Evolutionary conservation across 23 red algal species (phyloP), one percentile per base, ranked within the genome.

Genomic region (Gracilaria domingensis): DNA sequence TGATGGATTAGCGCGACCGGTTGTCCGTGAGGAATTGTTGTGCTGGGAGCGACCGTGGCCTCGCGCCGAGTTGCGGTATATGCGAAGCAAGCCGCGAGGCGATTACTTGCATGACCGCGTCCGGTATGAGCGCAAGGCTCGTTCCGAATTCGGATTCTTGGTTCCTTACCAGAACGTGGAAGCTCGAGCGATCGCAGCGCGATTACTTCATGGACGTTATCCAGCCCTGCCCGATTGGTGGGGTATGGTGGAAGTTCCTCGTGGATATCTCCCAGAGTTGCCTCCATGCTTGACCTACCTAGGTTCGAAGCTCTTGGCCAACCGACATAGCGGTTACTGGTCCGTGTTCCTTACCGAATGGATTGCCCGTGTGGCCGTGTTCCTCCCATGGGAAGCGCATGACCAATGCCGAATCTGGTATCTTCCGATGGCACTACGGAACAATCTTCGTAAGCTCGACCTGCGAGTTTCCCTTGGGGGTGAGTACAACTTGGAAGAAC

Each of bases 261-360:
- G 62, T 16, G 81, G 81, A 29, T 85, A 18, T 17, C 71, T 40
- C 28, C 25, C 40, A 21, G 81, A 85, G 25, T 28, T 66, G 18
- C 25, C 55, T 66, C 60, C 59, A 9, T 51, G 57, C 81, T 8
- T 85, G 53, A 85, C 81, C 37, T 85, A 85, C 25, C 18, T 85
- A 48, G 81, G 81, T 50, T 48, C 35, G 38, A 47, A 49, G 33
- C 4, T 70, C 13, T 23, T 66, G n/a, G 37, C 17, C 29, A 66
- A 37, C 36, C 56, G 21, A 8, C 29, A 25, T 20, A 23, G 21
- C 40, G 33, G 35, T 23, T 48, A 47, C 5, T 69, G 40, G 81
- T 38, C 23, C 30, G 81, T 85, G 32, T 66, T 85, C 60, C 17
- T 48, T 56, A 85, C 59, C 11, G 81, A 70, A 29, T 85, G 61